Evolutionary conservation across 306 rosid genomes (phyloP).

Genomic region (Trifolium dubium): DNA sequence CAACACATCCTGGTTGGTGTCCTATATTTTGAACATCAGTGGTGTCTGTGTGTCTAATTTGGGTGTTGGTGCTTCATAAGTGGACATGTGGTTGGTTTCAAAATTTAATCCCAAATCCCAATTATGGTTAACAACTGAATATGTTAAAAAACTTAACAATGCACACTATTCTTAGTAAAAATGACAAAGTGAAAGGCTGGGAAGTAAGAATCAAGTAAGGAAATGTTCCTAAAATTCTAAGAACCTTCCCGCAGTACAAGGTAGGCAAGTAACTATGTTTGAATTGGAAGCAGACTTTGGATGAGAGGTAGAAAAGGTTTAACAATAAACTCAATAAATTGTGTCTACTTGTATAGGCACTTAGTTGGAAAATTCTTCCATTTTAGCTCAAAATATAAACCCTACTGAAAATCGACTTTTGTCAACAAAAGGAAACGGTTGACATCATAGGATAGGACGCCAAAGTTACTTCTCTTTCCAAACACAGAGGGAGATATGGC

Average conservation of each 20-base stretch:
- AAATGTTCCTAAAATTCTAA: background rate
- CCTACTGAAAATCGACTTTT: background rate
- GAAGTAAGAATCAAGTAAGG: constrained; percentile 11
- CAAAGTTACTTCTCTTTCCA: constrained; percentile 12
- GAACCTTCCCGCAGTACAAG: background rate
- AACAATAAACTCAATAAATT: constrained; percentile 5
- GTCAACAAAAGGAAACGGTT: constrained; percentile 1
- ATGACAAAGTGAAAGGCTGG: background rate
- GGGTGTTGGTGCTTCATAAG: background rate
- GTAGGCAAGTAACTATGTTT: constrained; percentile 1
- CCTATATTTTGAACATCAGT: background rate
- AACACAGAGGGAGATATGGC: background rate
- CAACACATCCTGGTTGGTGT: background rate
- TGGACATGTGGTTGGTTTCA: background rate
- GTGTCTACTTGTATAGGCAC: constrained; percentile 13
- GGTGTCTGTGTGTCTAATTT: background rate
- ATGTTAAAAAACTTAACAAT: background rate
- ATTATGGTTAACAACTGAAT: background rate
- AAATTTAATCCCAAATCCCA: background rate
- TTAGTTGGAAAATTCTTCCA: constrained; percentile 12
- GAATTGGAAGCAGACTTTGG: constrained; percentile 23
- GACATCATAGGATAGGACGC: constrained; percentile 10
- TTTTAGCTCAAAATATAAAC: constrained; percentile 18
- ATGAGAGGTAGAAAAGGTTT: constrained; percentile 1
- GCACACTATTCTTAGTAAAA: background rate